Evolutionary conservation across 306 rosid species (phyloP), one percentile per base, ranked within the genome.

Genomic region (Sphenostylis stenocarpa): DNA sequence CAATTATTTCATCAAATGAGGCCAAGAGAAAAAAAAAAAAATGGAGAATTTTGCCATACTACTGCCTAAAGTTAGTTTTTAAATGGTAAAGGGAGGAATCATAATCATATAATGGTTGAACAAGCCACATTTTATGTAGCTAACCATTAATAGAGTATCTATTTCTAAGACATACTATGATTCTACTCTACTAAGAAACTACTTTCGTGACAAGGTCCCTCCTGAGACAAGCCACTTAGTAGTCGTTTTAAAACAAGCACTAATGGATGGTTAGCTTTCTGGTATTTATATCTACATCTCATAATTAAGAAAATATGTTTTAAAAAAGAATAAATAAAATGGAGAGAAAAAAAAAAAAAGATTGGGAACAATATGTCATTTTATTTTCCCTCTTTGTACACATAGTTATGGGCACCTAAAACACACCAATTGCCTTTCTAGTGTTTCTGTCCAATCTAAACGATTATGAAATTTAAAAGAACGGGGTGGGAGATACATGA

Each of bases 131-230:
- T 34, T 47, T 34, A 45, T 33, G 58, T 52, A 60, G 52, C 43
- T 49, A 76, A 72, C 8, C 19, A 41, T 6, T 60, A 31, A 29
- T 7, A 60, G 60, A 67, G 57, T 60, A 47, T 76, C 44, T 41
- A 57, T 29, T 80, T 71, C 74, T 39, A 12, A 67, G 33, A 29
- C 41, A 55, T 24, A 70, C 31, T 21, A 16, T 7, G 6, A 45
- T 56, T 84, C 75, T 63, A 21, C 58, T 78, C 64, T 49, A 65
- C 34, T 70, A 44, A 49, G 31, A 70, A 69, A 75, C 44, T 68
- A 60, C 75, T 38, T 43, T 36, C 12, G 36, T 11, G 45, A 29
- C 43, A 16, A 15, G 43, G 43, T 60, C 41, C 23, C 17, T 24
- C 34, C 67, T 31, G 16, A 58, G 53, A 67, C 77, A 74, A 57